These are phyloP conservation scores for Kondoa subrosea DNA, from an alignment of 768 basidiomycete genomes.

Conservation along the genomic window DNA sequence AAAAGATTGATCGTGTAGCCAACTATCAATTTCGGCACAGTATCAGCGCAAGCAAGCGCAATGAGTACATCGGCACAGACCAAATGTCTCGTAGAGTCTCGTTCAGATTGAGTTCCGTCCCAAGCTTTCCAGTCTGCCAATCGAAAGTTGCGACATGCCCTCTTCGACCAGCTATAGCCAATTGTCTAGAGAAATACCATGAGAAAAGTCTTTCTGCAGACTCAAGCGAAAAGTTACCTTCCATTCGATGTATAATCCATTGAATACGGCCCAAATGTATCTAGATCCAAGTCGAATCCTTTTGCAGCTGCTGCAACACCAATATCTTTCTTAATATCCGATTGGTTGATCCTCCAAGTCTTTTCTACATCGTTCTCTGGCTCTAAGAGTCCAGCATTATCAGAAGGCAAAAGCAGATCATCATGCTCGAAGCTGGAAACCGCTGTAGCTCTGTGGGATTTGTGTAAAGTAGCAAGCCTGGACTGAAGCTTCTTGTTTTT, in stretches of 20 bases:
- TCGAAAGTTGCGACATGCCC: conserved; percentile 90
- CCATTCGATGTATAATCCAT: conserved; percentile 81
- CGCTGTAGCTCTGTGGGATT: conserved; percentile 19
- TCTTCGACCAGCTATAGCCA: conserved; percentile 63
- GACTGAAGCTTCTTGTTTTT: conserved; percentile 14
- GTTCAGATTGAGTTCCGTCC: conserved; percentile 69
- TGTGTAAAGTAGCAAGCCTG: conserved; percentile 15
- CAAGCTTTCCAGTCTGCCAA: conserved; percentile 70
- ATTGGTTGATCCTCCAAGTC: conserved; percentile 76
- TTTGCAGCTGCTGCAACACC: conserved; percentile 29
- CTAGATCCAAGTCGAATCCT: conserved; percentile 60
- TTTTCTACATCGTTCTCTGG: conserved; percentile 63
- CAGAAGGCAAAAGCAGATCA: conserved; percentile 44
- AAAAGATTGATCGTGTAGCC: conserved; percentile 79
- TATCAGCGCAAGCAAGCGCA: background rate
- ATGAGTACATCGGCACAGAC: conserved; percentile 32
- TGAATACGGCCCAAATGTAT: conserved; percentile 63
- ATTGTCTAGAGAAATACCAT: conserved; percentile 40
- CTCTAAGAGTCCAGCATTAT: conserved; percentile 56
- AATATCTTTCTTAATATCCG: conserved; percentile 45
- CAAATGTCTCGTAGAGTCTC: conserved; percentile 88
- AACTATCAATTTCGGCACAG: conserved; percentile 47
- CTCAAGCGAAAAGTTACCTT: conserved; percentile 53
- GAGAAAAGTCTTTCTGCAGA: background rate
- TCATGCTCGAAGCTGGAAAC: conserved; percentile 24